Conservation (phyloP, 768 basidiomycete genomes). For the Lentinula raphanica region DNA sequence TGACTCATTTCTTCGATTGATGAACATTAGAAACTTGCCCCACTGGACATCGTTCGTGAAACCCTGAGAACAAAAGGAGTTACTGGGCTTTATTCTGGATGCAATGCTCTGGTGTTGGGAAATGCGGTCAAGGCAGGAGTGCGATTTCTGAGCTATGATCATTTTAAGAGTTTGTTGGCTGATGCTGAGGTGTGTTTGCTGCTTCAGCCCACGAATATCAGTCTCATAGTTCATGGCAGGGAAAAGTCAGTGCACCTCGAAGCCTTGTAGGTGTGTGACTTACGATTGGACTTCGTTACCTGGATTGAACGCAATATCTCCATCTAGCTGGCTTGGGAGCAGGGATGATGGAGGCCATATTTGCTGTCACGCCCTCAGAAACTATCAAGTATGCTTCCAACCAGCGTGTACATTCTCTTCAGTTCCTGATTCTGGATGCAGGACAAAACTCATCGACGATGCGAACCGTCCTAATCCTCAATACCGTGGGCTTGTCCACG, state of each 20-base stretch:
- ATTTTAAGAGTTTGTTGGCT: slow-evolving; percentile 79
- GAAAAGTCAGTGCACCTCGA: slow-evolving; percentile 82
- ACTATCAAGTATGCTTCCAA: slow-evolving; percentile 81
- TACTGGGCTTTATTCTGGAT: slow-evolving; percentile 88
- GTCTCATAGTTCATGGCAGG: slow-evolving; percentile 40
- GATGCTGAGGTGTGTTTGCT: slow-evolving; percentile 64
- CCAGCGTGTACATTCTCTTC: background rate
- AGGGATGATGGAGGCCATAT: slow-evolving; percentile 86
- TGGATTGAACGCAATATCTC: background rate
- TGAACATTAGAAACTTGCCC: slow-evolving; percentile 49
- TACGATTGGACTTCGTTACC: background rate
- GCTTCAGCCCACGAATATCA: background rate
- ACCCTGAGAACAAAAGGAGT: slow-evolving; percentile 76
- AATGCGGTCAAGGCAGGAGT: slow-evolving; percentile 95
- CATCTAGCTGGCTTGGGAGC: slow-evolving; percentile 71
- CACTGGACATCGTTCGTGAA: slow-evolving; percentile 65
- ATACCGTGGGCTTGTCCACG: slow-evolving; percentile 85
- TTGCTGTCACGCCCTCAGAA: slow-evolving; percentile 96
- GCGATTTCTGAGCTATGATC: slow-evolving; percentile 90
- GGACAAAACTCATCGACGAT: slow-evolving; percentile 96
- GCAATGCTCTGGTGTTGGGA: slow-evolving; percentile 82
- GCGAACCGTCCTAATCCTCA: slow-evolving; percentile 79
- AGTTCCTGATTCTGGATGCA: slow-evolving; percentile 22
- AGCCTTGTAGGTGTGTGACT: slow-evolving; percentile 65
- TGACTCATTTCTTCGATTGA: background rate